Percentiles rank a stretch among this genome's conserved stretches.
phyloP scores from a whole-genome alignment of 2,329 filamentous ascomycete genomes.

The Trichoderma simmonsii region DNA sequence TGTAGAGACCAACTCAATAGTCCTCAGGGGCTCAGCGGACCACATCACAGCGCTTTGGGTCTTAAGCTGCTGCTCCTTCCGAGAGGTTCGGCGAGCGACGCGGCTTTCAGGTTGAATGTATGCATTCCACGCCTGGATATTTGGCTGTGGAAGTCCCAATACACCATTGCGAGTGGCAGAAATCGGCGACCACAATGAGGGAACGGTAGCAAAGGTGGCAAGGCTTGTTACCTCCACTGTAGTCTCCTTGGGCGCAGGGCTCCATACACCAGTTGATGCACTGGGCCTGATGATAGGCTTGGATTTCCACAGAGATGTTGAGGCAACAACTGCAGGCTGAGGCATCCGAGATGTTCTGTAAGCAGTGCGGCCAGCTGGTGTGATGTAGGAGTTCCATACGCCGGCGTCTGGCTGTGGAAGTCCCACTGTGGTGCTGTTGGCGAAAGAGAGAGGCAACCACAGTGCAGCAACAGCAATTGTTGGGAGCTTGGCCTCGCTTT shows the following conservation, averaged over 20 bases:
- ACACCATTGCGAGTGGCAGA: background rate
- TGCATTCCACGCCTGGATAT: background rate
- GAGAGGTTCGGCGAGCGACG: background rate
- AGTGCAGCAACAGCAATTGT: background rate
- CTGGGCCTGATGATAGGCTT: background rate
- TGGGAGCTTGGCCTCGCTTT: background rate
- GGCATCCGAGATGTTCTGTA: background rate
- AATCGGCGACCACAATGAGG: background rate
- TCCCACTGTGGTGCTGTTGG: background rate
- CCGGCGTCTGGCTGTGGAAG: background rate
- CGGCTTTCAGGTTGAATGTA: background rate
- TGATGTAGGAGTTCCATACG: conserved; percentile 6
- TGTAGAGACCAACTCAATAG: background rate
- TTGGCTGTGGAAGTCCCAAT: background rate
- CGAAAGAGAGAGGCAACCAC: background rate
- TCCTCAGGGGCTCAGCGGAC: background rate
- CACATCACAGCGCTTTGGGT: background rate
- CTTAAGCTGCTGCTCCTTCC: background rate
- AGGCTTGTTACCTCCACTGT: background rate
- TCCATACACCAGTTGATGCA: background rate
- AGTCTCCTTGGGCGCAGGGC: background rate
- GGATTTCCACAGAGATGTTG: background rate
- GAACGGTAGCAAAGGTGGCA: background rate
- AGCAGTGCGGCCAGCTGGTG: background rate
- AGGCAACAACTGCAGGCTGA: background rate